Evolutionary conservation across 805 yeast species (phyloP).

Genomic region (Tetrapisispora taiwanensis): DNA sequence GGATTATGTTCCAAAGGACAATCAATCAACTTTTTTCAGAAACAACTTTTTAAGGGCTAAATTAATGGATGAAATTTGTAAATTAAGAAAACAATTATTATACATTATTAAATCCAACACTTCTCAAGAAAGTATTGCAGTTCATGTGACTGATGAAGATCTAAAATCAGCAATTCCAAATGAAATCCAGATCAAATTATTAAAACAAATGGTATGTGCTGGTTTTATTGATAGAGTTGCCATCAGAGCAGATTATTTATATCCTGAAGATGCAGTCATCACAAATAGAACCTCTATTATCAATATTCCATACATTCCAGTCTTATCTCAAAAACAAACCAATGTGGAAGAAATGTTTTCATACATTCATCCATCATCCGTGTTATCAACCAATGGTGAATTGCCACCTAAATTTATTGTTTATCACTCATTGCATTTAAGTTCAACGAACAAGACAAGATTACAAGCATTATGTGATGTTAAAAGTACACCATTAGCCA

Average conservation of each 20-base stretch:
- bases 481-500: slow-evolving; percentile 62
- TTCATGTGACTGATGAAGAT: slow-evolving; percentile 33
- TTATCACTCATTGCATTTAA: slow-evolving; percentile 54
- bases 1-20: slow-evolving; percentile 54
- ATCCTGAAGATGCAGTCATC: slow-evolving; percentile 50
- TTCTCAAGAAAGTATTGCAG: slow-evolving; percentile 49
- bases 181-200: slow-evolving; percentile 56
- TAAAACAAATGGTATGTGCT: slow-evolving; percentile 86
- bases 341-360: slow-evolving; percentile 45
- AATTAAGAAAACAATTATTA: slow-evolving; percentile 70
- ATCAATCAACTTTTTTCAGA: slow-evolving; percentile 40
- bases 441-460: slow-evolving; percentile 44
- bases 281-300: slow-evolving; percentile 49
- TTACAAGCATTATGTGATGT: slow-evolving; percentile 72
- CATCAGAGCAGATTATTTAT: slow-evolving; percentile 61
- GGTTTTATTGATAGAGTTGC: slow-evolving; percentile 91
- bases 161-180: slow-evolving; percentile 57
- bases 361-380: slow-evolving; percentile 72
- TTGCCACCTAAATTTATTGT: slow-evolving; percentile 74
- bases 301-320: slow-evolving; percentile 55
- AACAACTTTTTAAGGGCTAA: slow-evolving; percentile 67
- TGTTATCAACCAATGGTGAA: slow-evolving; percentile 49
- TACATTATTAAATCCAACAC: slow-evolving; percentile 63
- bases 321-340: slow-evolving; percentile 32
- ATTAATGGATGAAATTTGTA: slow-evolving; percentile 73